These are phyloP conservation scores for Aureobasidium sp. DNA, from an alignment of 2,329 filamentous ascomycete species.

Conservation along the genomic window DNA sequence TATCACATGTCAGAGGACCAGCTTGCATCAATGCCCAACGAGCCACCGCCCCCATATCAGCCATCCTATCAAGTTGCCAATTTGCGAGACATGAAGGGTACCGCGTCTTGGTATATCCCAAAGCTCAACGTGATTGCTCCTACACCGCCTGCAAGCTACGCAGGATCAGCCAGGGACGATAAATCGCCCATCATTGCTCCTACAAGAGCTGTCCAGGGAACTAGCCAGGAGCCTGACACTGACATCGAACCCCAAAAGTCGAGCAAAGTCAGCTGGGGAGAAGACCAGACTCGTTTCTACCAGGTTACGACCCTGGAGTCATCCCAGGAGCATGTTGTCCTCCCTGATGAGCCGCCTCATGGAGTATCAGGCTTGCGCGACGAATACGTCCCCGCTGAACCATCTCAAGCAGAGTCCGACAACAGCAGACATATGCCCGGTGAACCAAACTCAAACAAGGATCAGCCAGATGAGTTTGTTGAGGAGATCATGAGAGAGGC, in stretches of 20 bases:
- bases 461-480: conserved; percentile 15
- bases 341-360: background rate
- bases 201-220: background rate
- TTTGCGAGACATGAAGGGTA: background rate
- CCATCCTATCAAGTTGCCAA: background rate
- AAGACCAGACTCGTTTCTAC: conserved; percentile 39
- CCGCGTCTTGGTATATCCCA: conserved; percentile 32
- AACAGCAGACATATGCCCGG: conserved; percentile 20
- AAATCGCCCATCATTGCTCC: conserved; percentile 30
- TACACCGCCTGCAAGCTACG: conserved; percentile 46
- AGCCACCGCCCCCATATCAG: conserved; percentile 26
- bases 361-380: background rate
- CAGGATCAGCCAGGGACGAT: conserved; percentile 30
- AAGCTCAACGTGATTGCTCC: conserved; percentile 49
- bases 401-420: background rate
- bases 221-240: conserved; percentile 10
- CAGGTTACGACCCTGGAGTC: conserved; percentile 39
- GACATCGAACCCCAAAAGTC: conserved; percentile 12
- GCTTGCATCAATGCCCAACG: conserved; percentile 26
- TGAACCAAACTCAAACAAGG: conserved; percentile 11
- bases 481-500: conserved; percentile 14
- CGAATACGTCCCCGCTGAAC: background rate
- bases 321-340: conserved; percentile 30
- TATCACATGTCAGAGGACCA: conserved; percentile 31
- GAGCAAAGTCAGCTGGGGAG: conserved; percentile 38